Evolutionary conservation across 1,284 basidiomycete genomes (phyloP).

Genomic region (Marasmius tenuissimus): DNA sequence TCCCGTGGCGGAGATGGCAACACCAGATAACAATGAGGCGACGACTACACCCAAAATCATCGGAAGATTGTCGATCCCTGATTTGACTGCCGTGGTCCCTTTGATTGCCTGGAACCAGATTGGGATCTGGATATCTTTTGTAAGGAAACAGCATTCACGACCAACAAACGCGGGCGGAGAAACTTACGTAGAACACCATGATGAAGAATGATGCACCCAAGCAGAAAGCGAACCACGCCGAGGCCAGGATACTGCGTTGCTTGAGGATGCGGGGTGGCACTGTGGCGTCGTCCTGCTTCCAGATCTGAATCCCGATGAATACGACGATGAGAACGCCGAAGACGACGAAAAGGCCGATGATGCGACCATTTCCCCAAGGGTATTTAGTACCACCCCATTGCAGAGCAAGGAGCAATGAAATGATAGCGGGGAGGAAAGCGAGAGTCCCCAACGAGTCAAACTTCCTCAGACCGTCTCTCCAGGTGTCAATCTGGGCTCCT

Average conservation of each 20-base stretch:
- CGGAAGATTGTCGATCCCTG: constrained; percentile 6
- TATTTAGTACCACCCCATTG: constrained; percentile 14
- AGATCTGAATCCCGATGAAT: constrained; percentile 9
- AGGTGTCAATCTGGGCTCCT: background rate
- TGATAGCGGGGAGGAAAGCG: constrained; percentile 8
- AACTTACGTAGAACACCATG: constrained; percentile 11
- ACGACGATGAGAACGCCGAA: background rate
- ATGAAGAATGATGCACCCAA: constrained; percentile 8
- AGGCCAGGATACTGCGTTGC: constrained; percentile 7
- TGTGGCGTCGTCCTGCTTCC: constrained; percentile 12
- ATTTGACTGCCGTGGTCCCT: constrained; percentile 1
- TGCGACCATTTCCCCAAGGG: constrained; percentile 10
- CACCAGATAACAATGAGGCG: constrained; percentile 2
- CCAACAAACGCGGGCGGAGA: background rate
- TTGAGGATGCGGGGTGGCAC: constrained; percentile 9
- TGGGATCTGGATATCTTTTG: background rate
- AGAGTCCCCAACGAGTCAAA: background rate
- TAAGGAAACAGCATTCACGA: background rate
- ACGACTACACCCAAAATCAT: background rate
- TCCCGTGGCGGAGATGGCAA: background rate
- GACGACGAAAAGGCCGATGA: constrained; percentile 14
- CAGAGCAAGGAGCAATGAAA: constrained; percentile 11
- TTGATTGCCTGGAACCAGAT: constrained; percentile 10
- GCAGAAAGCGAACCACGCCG: background rate
- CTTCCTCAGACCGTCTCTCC: background rate